phyloP scores from a whole-genome alignment of 2,329 filamentous ascomycete species.

The Colletotrichum sp. region DNA sequence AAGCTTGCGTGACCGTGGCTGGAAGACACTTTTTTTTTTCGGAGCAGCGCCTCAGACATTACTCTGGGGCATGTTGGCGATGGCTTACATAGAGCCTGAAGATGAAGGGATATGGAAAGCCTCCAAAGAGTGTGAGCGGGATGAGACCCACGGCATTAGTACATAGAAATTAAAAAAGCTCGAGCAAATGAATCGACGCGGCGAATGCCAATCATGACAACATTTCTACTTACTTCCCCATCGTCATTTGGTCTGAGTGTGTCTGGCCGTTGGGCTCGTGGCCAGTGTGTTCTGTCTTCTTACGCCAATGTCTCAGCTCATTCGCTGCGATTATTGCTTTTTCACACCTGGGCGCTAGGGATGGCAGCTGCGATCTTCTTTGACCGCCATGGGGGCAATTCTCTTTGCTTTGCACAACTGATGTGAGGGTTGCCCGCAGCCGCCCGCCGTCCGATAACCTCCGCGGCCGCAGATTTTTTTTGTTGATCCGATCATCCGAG shows the following conservation, averaged over 20 bases:
- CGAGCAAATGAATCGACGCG: conserved; percentile 15
- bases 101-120: neutral
- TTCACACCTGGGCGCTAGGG: neutral
- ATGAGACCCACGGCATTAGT: conserved; percentile 1
- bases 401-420: neutral
- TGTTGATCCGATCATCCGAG: neutral
- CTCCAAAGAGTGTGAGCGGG: neutral
- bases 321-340: neutral
- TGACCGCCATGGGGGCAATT: conserved; percentile 15
- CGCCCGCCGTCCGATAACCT: neutral
- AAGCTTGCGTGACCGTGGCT: neutral
- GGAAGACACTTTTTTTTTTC: neutral
- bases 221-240: neutral
- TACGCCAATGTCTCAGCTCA: neutral
- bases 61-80: neutral
- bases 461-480: neutral
- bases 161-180: conserved; percentile 14
- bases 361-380: neutral
- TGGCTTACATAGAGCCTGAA: neutral
- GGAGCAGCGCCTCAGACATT: neutral
- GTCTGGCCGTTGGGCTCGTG: conserved; percentile 13
- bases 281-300: neutral
- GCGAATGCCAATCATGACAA: conserved; percentile 11
- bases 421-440: neutral
- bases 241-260: neutral